These are phyloP conservation scores for Lipomyces mesembrius DNA, from an alignment of 805 yeast genomes.

Conservation along the genomic window DNA sequence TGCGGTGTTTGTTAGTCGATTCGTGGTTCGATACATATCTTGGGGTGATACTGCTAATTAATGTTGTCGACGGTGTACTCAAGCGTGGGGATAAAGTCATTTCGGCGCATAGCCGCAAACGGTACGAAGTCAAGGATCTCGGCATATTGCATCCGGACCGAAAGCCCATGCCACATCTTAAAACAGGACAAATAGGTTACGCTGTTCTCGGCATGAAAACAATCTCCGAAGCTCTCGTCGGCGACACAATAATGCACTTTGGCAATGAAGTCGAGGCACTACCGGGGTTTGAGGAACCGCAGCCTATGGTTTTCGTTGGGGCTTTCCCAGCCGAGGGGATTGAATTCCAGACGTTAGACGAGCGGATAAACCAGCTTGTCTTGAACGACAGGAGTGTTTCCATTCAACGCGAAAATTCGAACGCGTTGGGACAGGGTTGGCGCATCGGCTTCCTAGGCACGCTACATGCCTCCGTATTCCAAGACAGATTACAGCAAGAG, in stretches of 20 bases:
- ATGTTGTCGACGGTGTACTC: constrained; percentile 81
- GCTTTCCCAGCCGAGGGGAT: constrained; percentile 96
- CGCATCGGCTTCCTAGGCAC: constrained; percentile 94
- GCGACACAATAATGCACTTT: constrained; percentile 79
- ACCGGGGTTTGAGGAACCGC: constrained; percentile 95
- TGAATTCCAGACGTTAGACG: constrained; percentile 87
- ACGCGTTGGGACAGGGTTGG: constrained; percentile 98
- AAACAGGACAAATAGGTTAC: constrained; percentile 94
- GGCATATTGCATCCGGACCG: constrained; percentile 96
- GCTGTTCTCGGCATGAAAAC: constrained; percentile 93
- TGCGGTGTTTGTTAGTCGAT: constrained; percentile 84
- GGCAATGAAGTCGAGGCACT: constrained; percentile 66
- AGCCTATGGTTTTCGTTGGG: constrained; percentile 98
- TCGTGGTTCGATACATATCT: constrained; percentile 95
- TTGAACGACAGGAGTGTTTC: constrained; percentile 91
- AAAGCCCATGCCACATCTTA: constrained; percentile 61
- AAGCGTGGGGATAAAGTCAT: constrained; percentile 74
- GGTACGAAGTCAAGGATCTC: constrained; percentile 87
- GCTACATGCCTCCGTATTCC: constrained; percentile 91
- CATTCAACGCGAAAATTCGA: constrained; percentile 85
- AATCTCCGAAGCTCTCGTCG: constrained; percentile 83
- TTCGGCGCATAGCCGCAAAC: constrained; percentile 74
- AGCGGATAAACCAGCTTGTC: constrained; percentile 83
- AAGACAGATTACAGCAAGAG: constrained; percentile 88
- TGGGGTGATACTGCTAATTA: constrained; percentile 85